phyloP scores from a whole-genome alignment of 371 early-diverging fungal species.

The Coemansia sp. region DNA sequence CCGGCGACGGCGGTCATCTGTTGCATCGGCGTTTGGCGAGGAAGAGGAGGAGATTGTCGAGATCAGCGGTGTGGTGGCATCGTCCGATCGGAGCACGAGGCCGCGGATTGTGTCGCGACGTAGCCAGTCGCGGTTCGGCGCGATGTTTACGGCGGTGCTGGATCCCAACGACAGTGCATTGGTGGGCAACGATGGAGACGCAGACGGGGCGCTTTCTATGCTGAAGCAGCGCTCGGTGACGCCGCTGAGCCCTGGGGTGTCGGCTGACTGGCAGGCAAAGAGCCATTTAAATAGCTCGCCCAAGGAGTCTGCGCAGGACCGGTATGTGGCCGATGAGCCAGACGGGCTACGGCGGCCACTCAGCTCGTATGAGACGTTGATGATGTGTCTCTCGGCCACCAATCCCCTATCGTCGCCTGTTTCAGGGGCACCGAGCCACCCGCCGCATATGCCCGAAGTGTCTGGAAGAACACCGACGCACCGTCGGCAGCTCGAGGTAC shows the following conservation, averaged over 20 bases:
- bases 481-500: constrained; percentile 16
- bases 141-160: constrained; percentile 22
- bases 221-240: neutral
- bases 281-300: neutral
- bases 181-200: neutral
- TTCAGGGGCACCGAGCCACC: neutral
- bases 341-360: constrained; percentile 21
- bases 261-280: too few relatives aligned
- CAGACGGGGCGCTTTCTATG: neutral
- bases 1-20: constrained; percentile 6
- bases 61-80: constrained; percentile 21
- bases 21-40: constrained; percentile 7
- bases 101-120: constrained; percentile 28
- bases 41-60: constrained; percentile 32
- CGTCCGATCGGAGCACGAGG: neutral
- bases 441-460: neutral
- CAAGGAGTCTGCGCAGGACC: constrained; percentile 38
- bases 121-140: constrained; percentile 45
- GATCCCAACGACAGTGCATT: neutral
- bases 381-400: constrained; percentile 14
- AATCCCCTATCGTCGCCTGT: constrained; percentile 1
- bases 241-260: neutral
- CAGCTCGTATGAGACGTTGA: constrained; percentile 38
- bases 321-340: constrained; percentile 21
- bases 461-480: neutral